These are phyloP conservation scores for Diaporthe helianthi DNA, from an alignment of 2,329 filamentous ascomycete genomes.

Conservation along the genomic window DNA sequence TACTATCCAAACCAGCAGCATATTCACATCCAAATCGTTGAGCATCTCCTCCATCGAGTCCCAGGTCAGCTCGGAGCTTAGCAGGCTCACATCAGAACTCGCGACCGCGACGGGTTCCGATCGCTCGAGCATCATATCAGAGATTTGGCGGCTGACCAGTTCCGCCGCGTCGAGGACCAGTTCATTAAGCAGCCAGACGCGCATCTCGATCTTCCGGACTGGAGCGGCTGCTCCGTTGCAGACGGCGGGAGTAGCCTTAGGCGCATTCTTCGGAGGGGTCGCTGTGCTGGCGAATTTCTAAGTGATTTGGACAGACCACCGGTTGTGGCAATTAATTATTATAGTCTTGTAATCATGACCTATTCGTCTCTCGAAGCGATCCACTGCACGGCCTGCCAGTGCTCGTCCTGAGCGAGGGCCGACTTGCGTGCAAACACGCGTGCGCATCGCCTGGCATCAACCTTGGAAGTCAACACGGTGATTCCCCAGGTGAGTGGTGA, in stretches of 20 bases:
- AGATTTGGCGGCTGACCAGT: not conserved
- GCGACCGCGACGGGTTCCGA: not conserved
- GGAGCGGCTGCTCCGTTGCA: slow-evolving; percentile 2
- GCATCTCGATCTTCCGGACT: slow-evolving; percentile 2
- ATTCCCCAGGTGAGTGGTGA: no score
- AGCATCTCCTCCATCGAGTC: not conserved
- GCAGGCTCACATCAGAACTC: not conserved
- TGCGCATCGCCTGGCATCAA: not conserved
- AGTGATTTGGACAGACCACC: not conserved
- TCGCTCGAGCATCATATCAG: not conserved
- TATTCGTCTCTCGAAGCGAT: not conserved
- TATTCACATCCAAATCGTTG: not conserved
- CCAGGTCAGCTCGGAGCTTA: slow-evolving; percentile 2
- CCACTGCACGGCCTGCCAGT: not conserved
- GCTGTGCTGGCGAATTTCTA: not conserved
- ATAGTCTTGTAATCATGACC: not conserved
- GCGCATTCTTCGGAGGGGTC: slow-evolving; percentile 2
- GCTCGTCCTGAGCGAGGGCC: no score
- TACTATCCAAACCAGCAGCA: slow-evolving; percentile 1
- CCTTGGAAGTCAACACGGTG: not conserved
- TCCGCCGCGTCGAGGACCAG: slow-evolving; percentile 12
- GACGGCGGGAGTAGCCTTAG: not conserved
- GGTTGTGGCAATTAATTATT: not conserved
- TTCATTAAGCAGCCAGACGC: slow-evolving; percentile 8
- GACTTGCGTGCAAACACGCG: not conserved